phyloP scores from a whole-genome alignment of 371 early-diverging fungal genomes.

The Rhizopus microsporus region DNA sequence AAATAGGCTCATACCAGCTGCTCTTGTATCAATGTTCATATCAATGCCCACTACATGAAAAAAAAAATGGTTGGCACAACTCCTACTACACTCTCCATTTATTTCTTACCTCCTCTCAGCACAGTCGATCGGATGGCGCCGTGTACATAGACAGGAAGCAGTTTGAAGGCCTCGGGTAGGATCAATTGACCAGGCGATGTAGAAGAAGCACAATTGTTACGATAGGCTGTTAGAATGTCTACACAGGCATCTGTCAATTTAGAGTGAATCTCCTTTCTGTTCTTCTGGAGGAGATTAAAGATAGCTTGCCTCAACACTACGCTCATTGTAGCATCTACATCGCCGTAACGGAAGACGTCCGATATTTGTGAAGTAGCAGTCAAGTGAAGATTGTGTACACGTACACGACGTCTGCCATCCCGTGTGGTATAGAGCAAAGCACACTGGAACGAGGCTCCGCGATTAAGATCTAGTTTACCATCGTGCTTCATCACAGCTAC shows the following conservation, averaged over 20 bases:
- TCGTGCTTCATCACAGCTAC: slow-evolving; percentile 89
- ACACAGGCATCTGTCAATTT: slow-evolving; percentile 86
- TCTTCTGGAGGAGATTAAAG: slow-evolving; percentile 66
- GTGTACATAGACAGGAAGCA: slow-evolving; percentile 90
- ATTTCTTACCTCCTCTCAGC: slow-evolving; percentile 64
- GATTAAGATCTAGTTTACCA: slow-evolving; percentile 86
- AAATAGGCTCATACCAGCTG: slow-evolving; percentile 77
- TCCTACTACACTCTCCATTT: neutral
- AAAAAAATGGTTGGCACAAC: neutral
- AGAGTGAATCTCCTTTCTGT: slow-evolving; percentile 81
- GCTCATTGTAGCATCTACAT: slow-evolving; percentile 89
- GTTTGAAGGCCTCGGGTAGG: slow-evolving; percentile 94
- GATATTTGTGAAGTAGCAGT: slow-evolving; percentile 79
- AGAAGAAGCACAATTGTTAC: slow-evolving; percentile 88
- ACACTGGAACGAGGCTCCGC: slow-evolving; percentile 83
- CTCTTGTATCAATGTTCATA: slow-evolving; percentile 77
- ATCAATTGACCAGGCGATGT: slow-evolving; percentile 94
- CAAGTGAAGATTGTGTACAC: slow-evolving; percentile 87
- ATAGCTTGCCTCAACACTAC: slow-evolving; percentile 82
- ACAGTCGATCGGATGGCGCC: slow-evolving; percentile 80
- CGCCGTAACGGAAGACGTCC: slow-evolving; percentile 89
- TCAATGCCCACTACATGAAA: slow-evolving; percentile 47
- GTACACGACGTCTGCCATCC: slow-evolving; percentile 84
- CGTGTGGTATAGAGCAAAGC: slow-evolving; percentile 93
- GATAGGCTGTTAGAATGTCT: slow-evolving; percentile 88